Percentiles rank a stretch among this genome's conserved stretches.
Conservation (phyloP, 139 green algal genomes). For the Chlorella sp. region DNA sequence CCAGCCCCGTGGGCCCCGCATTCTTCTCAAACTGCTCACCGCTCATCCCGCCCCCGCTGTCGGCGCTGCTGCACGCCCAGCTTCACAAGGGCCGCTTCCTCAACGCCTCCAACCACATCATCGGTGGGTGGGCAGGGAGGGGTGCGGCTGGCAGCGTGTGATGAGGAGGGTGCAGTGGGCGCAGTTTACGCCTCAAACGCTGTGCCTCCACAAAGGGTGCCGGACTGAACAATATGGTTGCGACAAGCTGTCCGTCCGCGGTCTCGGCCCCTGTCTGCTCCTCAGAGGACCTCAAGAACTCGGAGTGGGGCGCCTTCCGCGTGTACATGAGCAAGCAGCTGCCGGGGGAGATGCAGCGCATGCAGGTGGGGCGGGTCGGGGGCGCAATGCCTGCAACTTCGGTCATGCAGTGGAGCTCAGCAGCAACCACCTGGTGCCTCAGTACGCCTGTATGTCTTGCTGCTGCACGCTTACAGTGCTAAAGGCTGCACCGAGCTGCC, state of each 20-base stretch:
- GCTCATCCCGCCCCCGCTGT: background rate
- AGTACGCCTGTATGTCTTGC: no score
- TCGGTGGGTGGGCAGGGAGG: no score
- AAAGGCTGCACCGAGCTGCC: no score
- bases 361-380: background rate
- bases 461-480: no score
- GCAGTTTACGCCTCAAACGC: no score
- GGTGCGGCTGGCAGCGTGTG: no score
- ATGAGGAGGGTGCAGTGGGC: no score
- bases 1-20: background rate
- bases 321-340: background rate
- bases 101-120: background rate
- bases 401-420: background rate
- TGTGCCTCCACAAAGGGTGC: no score
- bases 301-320: conserved; percentile 6
- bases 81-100: background rate
- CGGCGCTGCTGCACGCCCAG: background rate
- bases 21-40: conserved; percentile 19
- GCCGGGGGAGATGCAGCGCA: background rate
- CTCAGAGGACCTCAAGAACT: background rate
- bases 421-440: background rate
- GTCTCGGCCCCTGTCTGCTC: no score
- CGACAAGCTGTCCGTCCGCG: no score
- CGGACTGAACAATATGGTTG: no score
- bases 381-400: background rate